A percentile compares a stretch with the other conserved stretches of the same genome.
These are phyloP conservation scores for Neurospora tetraspora DNA, from an alignment of 495 filamentous ascomycete genomes.

Conservation along the genomic window DNA sequence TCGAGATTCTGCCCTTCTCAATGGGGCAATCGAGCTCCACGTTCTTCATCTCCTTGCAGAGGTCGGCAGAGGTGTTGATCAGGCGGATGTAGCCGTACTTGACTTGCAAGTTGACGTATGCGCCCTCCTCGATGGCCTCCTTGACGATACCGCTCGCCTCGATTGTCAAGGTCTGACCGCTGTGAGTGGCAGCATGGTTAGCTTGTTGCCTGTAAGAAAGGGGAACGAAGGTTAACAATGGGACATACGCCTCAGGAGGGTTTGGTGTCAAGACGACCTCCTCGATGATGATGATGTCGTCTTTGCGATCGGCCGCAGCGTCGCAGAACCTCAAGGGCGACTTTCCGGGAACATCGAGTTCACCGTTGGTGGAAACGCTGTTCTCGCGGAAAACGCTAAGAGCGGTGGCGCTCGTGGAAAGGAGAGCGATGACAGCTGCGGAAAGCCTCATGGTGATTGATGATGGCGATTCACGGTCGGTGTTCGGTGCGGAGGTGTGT, in stretches of 20 bases:
- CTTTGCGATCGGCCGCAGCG: slow-evolving; percentile 33
- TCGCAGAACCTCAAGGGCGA: slow-evolving; percentile 68
- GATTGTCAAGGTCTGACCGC: slow-evolving; percentile 72
- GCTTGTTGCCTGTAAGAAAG: background rate
- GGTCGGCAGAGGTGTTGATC: slow-evolving; percentile 63
- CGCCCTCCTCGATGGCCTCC: slow-evolving; percentile 60
- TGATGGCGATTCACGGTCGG: background rate
- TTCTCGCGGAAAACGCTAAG: slow-evolving; percentile 31
- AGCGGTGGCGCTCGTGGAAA: slow-evolving; percentile 29
- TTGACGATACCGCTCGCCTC: slow-evolving; percentile 61
- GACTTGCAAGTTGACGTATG: slow-evolving; percentile 70
- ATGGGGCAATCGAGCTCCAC: slow-evolving; percentile 87
- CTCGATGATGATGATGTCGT: slow-evolving; percentile 63
- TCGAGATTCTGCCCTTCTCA: slow-evolving; percentile 55
- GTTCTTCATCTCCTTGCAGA: slow-evolving; percentile 80
- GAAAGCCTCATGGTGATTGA: slow-evolving; percentile 32
- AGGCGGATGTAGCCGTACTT: slow-evolving; percentile 92
- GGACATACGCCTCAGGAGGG: slow-evolving; percentile 72
- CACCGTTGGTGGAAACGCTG: slow-evolving; percentile 24
- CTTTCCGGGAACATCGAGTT: slow-evolving; percentile 55
- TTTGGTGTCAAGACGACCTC: slow-evolving; percentile 76
- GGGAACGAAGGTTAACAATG: background rate
- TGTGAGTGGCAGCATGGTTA: slow-evolving; percentile 24
- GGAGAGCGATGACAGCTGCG: slow-evolving; percentile 27
- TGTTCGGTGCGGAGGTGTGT: background rate